These are phyloP conservation scores for Pholiota molesta DNA, from an alignment of 768 basidiomycete genomes.

Conservation along the genomic window DNA sequence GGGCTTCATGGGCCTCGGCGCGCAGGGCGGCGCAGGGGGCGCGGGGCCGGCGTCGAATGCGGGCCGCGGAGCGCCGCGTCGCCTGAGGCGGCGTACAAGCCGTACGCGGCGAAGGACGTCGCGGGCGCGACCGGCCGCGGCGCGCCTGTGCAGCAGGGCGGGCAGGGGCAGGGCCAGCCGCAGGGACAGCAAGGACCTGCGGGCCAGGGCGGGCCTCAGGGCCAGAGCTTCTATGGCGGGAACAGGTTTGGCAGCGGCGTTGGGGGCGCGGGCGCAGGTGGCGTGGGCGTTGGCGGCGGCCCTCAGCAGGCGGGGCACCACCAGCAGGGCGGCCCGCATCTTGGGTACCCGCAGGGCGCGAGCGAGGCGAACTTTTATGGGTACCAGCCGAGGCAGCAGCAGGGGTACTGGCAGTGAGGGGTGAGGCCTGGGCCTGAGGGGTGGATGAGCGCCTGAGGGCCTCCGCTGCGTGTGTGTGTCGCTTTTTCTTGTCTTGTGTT, in stretches of 20 bases:
- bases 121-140: conserved; percentile 49
- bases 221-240: conserved; percentile 48
- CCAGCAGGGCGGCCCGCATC: conserved; percentile 51
- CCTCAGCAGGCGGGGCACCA: conserved; percentile 41
- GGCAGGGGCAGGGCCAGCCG: conserved; percentile 57
- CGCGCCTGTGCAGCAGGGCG: conserved; percentile 44
- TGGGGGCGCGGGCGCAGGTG: conserved; percentile 34
- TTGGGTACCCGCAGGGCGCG: conserved; percentile 65
- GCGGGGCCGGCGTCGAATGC: conserved; percentile 41
- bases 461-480: background rate
- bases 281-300: conserved; percentile 39
- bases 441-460: background rate
- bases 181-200: conserved; percentile 52
- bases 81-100: conserved; percentile 77
- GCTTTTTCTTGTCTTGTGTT: background rate
- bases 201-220: conserved; percentile 52
- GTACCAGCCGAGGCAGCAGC: conserved; percentile 68
- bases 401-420: conserved; percentile 61
- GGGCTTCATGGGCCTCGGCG: conserved; percentile 69
- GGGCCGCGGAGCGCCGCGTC: conserved; percentile 56
- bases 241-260: conserved; percentile 46
- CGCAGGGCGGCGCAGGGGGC: conserved; percentile 43
- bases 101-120: conserved; percentile 72
- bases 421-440: no score
- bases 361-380: conserved; percentile 73